Conservation (phyloP, 352 stramenopile genomes). For the Globisporangium sylvaticum region DNA sequence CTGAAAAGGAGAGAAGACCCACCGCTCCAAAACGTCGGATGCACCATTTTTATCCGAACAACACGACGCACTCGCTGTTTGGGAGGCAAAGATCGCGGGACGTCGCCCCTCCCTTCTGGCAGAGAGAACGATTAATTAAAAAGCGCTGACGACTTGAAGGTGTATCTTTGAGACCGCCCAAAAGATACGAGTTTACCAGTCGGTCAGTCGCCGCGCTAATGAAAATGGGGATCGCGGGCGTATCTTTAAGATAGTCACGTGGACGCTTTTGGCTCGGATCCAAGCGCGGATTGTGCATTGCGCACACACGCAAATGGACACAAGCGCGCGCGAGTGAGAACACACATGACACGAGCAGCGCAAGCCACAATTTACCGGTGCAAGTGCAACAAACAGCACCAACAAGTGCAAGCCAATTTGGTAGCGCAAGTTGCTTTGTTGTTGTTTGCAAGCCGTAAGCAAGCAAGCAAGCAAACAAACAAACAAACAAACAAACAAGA, state of each 20-base stretch:
- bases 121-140: conserved; percentile 3
- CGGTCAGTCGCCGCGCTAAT: neutral
- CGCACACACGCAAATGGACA: neutral
- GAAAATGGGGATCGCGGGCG: neutral
- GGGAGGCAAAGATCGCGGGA: neutral
- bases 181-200: neutral
- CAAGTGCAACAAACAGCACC: neutral
- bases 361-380: neutral
- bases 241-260: neutral
- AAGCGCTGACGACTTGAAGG: neutral
- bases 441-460: neutral
- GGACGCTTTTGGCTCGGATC: conserved; percentile 4
- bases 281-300: neutral
- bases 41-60: neutral
- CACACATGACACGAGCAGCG: neutral
- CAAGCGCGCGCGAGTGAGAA: neutral
- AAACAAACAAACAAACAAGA: neutral
- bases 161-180: neutral
- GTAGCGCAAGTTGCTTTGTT: too few species aligned
- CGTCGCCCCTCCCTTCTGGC: neutral
- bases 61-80: neutral
- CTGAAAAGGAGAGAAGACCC: neutral
- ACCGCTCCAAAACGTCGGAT: neutral
- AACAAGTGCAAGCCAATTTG: too few species aligned
- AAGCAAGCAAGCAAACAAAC: neutral